Percentiles rank a stretch among this genome's conserved stretches.
phyloP scores from a whole-genome alignment of 208 protist genomes.

The Herpetomonas tarakana region DNA sequence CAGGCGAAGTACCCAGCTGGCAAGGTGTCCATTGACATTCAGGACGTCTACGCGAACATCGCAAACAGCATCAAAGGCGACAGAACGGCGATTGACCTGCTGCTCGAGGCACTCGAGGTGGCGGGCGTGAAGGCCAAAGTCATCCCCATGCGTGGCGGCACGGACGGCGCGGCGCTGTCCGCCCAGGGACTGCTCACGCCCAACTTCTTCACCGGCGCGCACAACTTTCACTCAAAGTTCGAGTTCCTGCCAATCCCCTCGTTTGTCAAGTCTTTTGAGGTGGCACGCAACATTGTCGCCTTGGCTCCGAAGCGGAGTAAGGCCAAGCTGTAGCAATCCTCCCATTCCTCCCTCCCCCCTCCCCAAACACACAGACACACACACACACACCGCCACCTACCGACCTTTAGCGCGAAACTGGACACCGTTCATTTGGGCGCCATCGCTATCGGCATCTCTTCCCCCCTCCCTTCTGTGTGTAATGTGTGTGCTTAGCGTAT shows the following conservation, averaged over 20 bases:
- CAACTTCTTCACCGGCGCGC: conserved; percentile 86
- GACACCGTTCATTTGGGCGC: too few relatives aligned
- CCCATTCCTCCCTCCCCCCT: conserved; percentile 4
- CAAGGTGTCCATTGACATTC: conserved; percentile 49
- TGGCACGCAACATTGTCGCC: conserved; percentile 67
- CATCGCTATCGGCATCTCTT: too few relatives aligned
- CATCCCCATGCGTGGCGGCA: conserved; percentile 81
- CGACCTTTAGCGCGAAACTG: too few relatives aligned
- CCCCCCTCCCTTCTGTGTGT: too few relatives aligned
- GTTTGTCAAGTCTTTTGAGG: conserved; percentile 82
- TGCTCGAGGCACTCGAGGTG: conserved; percentile 55
- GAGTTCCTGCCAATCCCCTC: conserved; percentile 83
- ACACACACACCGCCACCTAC: too few relatives aligned
- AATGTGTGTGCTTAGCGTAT: too few relatives aligned
- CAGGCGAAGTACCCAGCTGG: conserved; percentile 60
- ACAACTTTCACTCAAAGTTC: conserved; percentile 87
- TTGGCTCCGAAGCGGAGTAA: conserved; percentile 36
- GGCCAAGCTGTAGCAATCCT: conserved; percentile 12
- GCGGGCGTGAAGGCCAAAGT: conserved; percentile 68
- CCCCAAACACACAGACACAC: too few relatives aligned
- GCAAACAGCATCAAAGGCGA: conserved; percentile 54
- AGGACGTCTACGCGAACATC: conserved; percentile 80
- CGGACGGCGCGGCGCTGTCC: conserved; percentile 76
- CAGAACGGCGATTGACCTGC: conserved; percentile 61
- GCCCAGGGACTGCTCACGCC: conserved; percentile 64